phyloP scores from a whole-genome alignment of 257 asterid species.

The Solanum sitiens region DNA sequence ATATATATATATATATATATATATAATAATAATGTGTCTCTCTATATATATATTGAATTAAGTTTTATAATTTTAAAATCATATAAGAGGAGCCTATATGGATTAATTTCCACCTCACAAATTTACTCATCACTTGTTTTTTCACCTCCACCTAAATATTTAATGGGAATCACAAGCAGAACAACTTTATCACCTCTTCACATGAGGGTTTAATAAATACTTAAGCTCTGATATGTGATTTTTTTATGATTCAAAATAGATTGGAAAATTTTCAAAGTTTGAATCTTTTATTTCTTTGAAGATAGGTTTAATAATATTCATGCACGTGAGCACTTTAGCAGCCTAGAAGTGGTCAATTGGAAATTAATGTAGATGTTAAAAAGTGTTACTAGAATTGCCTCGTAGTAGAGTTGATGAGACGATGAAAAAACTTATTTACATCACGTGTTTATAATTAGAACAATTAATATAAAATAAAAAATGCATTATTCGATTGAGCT shows the following conservation, averaged over 20 bases:
- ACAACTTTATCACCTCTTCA: constrained; percentile 54
- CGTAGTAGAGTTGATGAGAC: not conserved
- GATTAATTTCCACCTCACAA: constrained; percentile 74
- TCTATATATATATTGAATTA: not conserved
- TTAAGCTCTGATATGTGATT: constrained; percentile 27
- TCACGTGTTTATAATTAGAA: not conserved
- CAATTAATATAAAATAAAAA: not conserved
- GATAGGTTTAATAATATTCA: not conserved
- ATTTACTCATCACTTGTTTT: constrained; percentile 11
- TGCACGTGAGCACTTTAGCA: constrained; percentile 2
- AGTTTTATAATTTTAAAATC: not conserved
- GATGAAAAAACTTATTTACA: not conserved
- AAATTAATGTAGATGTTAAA: not conserved
- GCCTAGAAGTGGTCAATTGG: not conserved
- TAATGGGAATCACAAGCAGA: constrained; percentile 80
- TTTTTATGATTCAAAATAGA: not conserved
- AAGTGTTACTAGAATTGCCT: not conserved
- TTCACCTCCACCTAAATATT: constrained; percentile 37
- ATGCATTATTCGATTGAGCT: not conserved
- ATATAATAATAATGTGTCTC: not conserved
- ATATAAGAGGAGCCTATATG: constrained; percentile 67
- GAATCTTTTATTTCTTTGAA: constrained; percentile 15
- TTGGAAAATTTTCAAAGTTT: constrained; percentile 29
- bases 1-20: not conserved
- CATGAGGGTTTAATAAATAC: constrained; percentile 72